These are phyloP conservation scores for Diatrype stigma DNA, from an alignment of 2,329 filamentous ascomycete species.

Conservation along the genomic window DNA sequence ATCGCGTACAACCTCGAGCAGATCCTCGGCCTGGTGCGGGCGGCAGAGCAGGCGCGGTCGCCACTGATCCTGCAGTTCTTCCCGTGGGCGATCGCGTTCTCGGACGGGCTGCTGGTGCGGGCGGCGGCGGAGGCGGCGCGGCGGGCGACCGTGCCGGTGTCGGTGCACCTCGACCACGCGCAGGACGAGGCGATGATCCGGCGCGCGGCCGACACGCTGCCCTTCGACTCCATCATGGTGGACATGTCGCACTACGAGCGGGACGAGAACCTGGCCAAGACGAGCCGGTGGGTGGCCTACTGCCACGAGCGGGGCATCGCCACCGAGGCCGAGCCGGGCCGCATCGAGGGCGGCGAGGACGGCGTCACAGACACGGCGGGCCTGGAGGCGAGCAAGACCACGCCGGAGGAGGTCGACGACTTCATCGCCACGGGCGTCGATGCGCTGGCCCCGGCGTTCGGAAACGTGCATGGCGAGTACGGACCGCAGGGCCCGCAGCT, in stretches of 20 bases:
- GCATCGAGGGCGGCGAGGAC: slow-evolving; percentile 67
- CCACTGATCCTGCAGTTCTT: slow-evolving; percentile 66
- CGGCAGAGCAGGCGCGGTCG: slow-evolving; percentile 51
- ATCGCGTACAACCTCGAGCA: slow-evolving; percentile 68
- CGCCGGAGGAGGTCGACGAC: slow-evolving; percentile 63
- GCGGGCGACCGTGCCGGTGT: slow-evolving; percentile 53
- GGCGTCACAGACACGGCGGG: slow-evolving; percentile 60
- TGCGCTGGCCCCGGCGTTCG: slow-evolving; percentile 70
- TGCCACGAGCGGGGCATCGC: slow-evolving; percentile 60
- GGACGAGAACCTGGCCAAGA: slow-evolving; percentile 63
- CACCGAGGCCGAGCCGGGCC: slow-evolving; percentile 64
- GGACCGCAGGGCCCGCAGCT: slow-evolving; percentile 53
- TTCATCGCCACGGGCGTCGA: slow-evolving; percentile 70
- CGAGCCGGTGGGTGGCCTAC: slow-evolving; percentile 56
- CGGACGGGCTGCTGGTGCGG: slow-evolving; percentile 48
- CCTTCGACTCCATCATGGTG: slow-evolving; percentile 71
- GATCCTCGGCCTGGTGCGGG: slow-evolving; percentile 44
- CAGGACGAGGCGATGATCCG: slow-evolving; percentile 57
- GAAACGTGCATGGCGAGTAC: slow-evolving; percentile 73
- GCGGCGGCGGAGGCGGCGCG: slow-evolving; percentile 52
- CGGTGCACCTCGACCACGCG: slow-evolving; percentile 64
- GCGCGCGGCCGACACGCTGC: slow-evolving; percentile 48
- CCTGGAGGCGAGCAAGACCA: slow-evolving; percentile 53
- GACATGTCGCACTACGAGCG: slow-evolving; percentile 73
- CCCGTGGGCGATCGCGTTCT: slow-evolving; percentile 65